Conservation (phyloP, 1,284 basidiomycete genomes). For the Exobasidium rhododendri region DNA sequence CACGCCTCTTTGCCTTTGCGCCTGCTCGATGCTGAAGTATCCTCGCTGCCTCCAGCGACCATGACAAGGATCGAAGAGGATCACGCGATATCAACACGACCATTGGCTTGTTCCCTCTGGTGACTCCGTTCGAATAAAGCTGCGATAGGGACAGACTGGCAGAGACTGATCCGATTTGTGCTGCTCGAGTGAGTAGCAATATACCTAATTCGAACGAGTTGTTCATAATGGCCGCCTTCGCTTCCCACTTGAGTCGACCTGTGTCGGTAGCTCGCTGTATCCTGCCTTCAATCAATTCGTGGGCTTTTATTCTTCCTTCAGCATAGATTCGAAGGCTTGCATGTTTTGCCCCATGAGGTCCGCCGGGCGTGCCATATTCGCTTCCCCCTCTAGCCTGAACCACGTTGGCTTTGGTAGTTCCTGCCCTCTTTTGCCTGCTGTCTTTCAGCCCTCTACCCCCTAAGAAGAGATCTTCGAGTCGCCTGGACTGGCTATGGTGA, state of each 20-base stretch:
- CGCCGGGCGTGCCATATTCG: neutral
- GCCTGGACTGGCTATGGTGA: neutral
- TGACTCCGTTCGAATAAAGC: slow-evolving; percentile 29
- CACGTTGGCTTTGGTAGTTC: neutral
- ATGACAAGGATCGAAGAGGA: slow-evolving; percentile 25
- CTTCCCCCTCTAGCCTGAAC: neutral
- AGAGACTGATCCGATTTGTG: slow-evolving; percentile 24
- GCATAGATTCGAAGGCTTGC: slow-evolving; percentile 26
- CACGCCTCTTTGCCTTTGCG: slow-evolving; percentile 4
- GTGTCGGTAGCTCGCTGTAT: slow-evolving; percentile 25
- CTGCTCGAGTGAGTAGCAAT: slow-evolving; percentile 30
- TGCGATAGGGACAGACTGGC: slow-evolving; percentile 23
- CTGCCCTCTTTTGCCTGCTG: neutral
- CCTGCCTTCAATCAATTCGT: slow-evolving; percentile 25
- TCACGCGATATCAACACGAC: slow-evolving; percentile 34
- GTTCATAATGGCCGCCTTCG: slow-evolving; percentile 30
- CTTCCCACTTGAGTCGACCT: slow-evolving; percentile 35
- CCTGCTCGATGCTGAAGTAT: neutral
- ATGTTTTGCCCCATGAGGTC: slow-evolving; percentile 21
- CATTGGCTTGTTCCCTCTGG: slow-evolving; percentile 22
- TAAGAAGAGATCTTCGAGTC: slow-evolving; percentile 18
- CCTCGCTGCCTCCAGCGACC: slow-evolving; percentile 23
- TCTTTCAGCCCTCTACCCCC: neutral
- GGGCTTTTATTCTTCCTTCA: slow-evolving; percentile 21
- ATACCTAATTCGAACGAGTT: slow-evolving; percentile 30